Base-by-base conservation (phyloP, 148 eudicot genomes). In the Amaranthus hypochondriacus region DNA sequence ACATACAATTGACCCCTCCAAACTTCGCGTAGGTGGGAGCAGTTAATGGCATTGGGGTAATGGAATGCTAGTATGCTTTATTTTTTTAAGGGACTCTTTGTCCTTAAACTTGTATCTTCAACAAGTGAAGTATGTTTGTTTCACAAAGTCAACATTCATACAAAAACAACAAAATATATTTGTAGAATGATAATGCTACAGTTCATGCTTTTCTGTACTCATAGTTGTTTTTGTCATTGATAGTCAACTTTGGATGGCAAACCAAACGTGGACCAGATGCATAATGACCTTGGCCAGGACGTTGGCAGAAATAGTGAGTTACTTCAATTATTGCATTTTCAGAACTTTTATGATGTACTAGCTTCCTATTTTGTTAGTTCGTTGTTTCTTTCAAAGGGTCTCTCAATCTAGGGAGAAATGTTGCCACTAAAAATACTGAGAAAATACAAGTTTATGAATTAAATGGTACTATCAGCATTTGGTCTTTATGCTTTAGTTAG, bases 201-300 rank as follows among this genome's bases (percentile, higher is more conserved):
- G 0, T 15, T 9, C 9, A 48, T 58, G 44, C 47, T 50, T 51
- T n/a, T 56, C 7, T 42, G 15, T 75, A 9, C 39, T 66, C 13
- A 62, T 43, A 9, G 21, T 50, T 71, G 39, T 62, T 75, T 80
- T 69, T 43, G 14, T 56, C 66, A 42, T 64, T 72, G 42, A 18
- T 66, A 88, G 92, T 86, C 77, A 47, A 72, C 81, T 46, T 6
- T 57, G 55, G 79, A 75, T 61, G 66, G 84, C 75, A 81, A 74
- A 72, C 72, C 66, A 52, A 82, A 72, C 53, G 28, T 78, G 65
- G 89, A 83, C 75, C 86, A 82, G 80, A 70, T 67, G 53, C 59
- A 5, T 62, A 69, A 77, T 72, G 81, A 78, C 9, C 70, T 62
- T 61, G 83, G 53, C 56, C 75, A 76, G 72, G 86, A 75, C 54